Percentiles rank a stretch among this genome's conserved stretches.
phyloP scores from a whole-genome alignment of 495 filamentous ascomycete genomes.

The Penicillium robsamsonii region DNA sequence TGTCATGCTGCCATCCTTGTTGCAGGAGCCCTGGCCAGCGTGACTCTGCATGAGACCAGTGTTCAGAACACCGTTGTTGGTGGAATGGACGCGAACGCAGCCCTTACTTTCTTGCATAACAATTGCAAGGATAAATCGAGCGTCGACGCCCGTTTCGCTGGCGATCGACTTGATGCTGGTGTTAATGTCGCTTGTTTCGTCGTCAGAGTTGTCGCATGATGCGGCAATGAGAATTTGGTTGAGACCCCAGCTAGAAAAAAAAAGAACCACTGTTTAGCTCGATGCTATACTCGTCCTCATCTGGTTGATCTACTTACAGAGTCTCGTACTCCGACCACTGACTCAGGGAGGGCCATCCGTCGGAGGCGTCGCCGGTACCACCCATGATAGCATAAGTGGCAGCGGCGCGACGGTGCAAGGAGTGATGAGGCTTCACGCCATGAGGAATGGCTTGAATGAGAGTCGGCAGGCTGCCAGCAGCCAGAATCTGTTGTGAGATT shows the following conservation, averaged over 20 bases:
- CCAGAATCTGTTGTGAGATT: slow-evolving; percentile 19
- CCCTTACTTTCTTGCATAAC: slow-evolving; percentile 60
- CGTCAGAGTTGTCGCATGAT: slow-evolving; percentile 47
- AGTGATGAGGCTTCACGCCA: slow-evolving; percentile 15
- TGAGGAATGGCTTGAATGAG: slow-evolving; percentile 18
- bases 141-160: slow-evolving; percentile 38
- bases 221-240: slow-evolving; percentile 41
- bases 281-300: too few species aligned
- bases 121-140: slow-evolving; percentile 58
- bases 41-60: slow-evolving; percentile 57
- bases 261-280: background rate
- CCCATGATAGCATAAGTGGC: slow-evolving; percentile 19
- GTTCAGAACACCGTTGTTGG: slow-evolving; percentile 46
- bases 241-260: slow-evolving; percentile 33
- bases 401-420: slow-evolving; percentile 24
- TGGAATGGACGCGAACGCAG: slow-evolving; percentile 53
- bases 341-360: slow-evolving; percentile 23
- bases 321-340: slow-evolving; percentile 23
- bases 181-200: slow-evolving; percentile 42
- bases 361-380: slow-evolving; percentile 19
- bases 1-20: slow-evolving; percentile 28
- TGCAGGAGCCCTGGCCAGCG: slow-evolving; percentile 48
- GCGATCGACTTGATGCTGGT: slow-evolving; percentile 41
- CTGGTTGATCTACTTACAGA: slow-evolving; percentile 14
- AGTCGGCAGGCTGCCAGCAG: slow-evolving; percentile 35